A percentile compares a stretch with the other conserved stretches of the same genome.
Evolutionary conservation across 2,329 filamentous ascomycete species (phyloP).

Genomic region (Calonectria pteridis): DNA sequence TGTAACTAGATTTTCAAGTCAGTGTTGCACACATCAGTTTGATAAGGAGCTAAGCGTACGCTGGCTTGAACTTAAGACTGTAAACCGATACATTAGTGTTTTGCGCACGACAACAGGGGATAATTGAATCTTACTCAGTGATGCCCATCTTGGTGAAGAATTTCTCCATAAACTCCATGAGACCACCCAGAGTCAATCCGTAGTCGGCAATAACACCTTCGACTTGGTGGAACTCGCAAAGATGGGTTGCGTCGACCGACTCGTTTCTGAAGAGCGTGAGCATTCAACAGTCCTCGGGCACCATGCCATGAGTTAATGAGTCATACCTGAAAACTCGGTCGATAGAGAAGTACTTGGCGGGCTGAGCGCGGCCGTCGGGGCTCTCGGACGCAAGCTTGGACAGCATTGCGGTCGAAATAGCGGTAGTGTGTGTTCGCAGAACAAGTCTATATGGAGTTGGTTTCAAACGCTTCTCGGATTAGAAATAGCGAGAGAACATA

Average conservation of each 20-base stretch:
- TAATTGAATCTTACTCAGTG: slow-evolving; percentile 44
- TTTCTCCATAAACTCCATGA: slow-evolving; percentile 93
- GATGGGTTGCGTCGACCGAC: slow-evolving; percentile 94
- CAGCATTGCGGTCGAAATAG: slow-evolving; percentile 90
- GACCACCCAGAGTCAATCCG: slow-evolving; percentile 87
- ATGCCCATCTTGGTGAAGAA: slow-evolving; percentile 99
- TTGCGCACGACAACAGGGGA: not conserved
- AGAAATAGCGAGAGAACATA: not conserved
- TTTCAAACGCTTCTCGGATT: not conserved
- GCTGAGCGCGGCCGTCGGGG: slow-evolving; percentile 73
- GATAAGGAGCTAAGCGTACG: slow-evolving; percentile 49
- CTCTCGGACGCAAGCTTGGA: slow-evolving; percentile 88
- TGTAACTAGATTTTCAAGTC: slow-evolving; percentile 64
- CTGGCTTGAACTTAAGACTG: slow-evolving; percentile 92
- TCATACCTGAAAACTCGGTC: slow-evolving; percentile 83
- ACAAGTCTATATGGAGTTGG: slow-evolving; percentile 72
- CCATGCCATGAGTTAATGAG: not conserved
- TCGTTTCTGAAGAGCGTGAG: slow-evolving; percentile 76
- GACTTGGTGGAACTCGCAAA: slow-evolving; percentile 98
- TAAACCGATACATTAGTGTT: not conserved
- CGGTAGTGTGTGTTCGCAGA: slow-evolving; percentile 95
- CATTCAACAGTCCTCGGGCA: not conserved
- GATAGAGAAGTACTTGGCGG: slow-evolving; percentile 97
- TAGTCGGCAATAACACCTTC: slow-evolving; percentile 99
- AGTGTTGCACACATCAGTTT: not conserved